Conservation (phyloP, 208 protist genomes). For the Tritrichomonas foetus region DNA sequence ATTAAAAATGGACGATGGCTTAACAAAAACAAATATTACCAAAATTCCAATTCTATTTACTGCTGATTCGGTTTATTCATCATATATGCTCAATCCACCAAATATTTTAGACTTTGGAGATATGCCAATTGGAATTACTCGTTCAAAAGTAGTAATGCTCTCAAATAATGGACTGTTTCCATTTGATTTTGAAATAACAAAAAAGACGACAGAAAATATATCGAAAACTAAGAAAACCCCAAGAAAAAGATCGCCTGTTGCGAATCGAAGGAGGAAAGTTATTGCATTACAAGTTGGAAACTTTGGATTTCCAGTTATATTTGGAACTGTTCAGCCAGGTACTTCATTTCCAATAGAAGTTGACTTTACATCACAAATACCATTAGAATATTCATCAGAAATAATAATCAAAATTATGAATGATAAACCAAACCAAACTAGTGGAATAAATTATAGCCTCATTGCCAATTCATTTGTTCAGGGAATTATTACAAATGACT, state of each 20-base stretch:
- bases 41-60: not conserved
- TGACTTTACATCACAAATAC: not conserved
- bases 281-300: not conserved
- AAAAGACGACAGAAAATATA: not conserved
- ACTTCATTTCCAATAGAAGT: not conserved
- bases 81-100: not conserved
- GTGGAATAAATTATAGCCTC: not conserved
- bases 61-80: not conserved
- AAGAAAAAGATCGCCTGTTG: not conserved
- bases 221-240: not conserved
- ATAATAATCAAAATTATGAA: not conserved
- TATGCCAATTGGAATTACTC: not conserved
- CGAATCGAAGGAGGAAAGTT: not conserved
- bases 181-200: conserved; percentile 24
- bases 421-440: not conserved
- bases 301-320: not conserved
- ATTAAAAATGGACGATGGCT: not conserved
- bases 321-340: not conserved
- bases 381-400: not conserved
- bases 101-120: not conserved
- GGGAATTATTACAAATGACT: not conserved
- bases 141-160: not conserved
- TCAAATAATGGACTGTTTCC: not conserved
- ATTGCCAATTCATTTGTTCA: not conserved
- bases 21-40: not conserved